A percentile compares a stretch with the other conserved stretches of the same genome.
These are phyloP conservation scores for Chaetomiaceae sp. DNA, from an alignment of 2,329 filamentous ascomycete species.

Conservation along the genomic window DNA sequence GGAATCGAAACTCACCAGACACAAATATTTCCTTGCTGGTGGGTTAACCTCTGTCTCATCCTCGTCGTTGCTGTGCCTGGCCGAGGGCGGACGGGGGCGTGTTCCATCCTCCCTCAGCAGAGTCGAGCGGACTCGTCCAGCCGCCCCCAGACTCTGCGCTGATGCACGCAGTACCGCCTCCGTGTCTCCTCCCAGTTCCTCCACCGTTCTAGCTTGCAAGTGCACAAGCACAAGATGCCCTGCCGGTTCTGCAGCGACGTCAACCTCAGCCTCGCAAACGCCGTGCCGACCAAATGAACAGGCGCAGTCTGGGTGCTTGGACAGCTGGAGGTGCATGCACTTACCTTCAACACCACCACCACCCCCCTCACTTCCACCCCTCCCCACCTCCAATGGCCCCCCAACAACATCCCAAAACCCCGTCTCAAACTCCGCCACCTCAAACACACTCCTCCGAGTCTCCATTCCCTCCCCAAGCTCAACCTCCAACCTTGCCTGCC, in stretches of 20 bases:
- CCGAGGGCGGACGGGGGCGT: neutral
- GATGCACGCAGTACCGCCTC: neutral
- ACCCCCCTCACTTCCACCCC: neutral
- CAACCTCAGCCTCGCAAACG: neutral
- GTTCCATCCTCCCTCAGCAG: neutral
- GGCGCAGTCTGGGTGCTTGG: too few relatives aligned
- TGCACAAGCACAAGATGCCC: neutral
- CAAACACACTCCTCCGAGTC: neutral
- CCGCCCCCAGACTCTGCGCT: neutral
- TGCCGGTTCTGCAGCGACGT: neutral
- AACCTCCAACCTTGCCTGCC: neutral
- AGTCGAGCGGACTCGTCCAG: neutral
- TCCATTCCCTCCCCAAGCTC: neutral
- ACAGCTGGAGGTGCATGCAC: neutral
- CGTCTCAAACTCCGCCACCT: slow-evolving; percentile 1
- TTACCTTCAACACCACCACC: neutral
- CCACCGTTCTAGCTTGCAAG: neutral
- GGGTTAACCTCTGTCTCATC: neutral
- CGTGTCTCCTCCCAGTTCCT: neutral
- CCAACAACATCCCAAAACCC: slow-evolving; percentile 3
- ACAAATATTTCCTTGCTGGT: neutral
- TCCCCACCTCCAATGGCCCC: neutral
- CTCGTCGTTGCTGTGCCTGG: too few relatives aligned
- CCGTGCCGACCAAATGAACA: too few relatives aligned
- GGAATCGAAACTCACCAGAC: neutral